phyloP scores from a whole-genome alignment of 495 filamentous ascomycete species.

The Darksidea phi region DNA sequence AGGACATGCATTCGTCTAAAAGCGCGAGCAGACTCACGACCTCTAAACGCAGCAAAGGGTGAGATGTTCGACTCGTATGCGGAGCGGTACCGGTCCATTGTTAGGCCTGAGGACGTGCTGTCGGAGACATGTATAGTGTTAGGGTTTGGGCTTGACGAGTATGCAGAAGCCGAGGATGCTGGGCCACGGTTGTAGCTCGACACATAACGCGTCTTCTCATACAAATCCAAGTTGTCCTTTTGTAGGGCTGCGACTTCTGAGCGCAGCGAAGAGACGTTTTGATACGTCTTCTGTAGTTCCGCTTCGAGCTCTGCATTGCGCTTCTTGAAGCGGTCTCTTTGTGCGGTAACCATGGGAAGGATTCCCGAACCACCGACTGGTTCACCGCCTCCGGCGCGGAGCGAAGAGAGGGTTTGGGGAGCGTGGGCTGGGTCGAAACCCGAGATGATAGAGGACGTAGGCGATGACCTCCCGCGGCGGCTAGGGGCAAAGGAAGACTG shows the following conservation, averaged over 20 bases:
- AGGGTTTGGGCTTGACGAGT: conserved; percentile 70
- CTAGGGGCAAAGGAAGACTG: conserved; percentile 62
- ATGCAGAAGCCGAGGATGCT: conserved; percentile 65
- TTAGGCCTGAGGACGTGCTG: conserved; percentile 61
- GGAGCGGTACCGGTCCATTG: conserved; percentile 82
- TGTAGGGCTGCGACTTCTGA: conserved; percentile 90
- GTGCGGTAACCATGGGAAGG: conserved; percentile 95
- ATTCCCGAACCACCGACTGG: conserved; percentile 82
- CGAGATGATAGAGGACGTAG: conserved; percentile 95
- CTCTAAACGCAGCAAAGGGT: conserved; percentile 91
- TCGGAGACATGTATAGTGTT: conserved; percentile 63
- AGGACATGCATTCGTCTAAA: conserved; percentile 92
- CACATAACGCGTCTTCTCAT: conserved; percentile 96
- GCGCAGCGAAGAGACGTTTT: conserved; percentile 77
- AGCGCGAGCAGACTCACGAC: conserved; percentile 86
- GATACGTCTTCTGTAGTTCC: conserved; percentile 80
- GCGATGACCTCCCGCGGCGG: conserved; percentile 64
- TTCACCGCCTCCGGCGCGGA: conserved; percentile 67
- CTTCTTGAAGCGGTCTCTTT: conserved; percentile 97
- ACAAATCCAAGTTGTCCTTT: conserved; percentile 93
- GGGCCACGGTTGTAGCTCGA: conserved; percentile 76
- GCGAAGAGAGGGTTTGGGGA: conserved; percentile 53
- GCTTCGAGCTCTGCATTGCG: conserved; percentile 88
- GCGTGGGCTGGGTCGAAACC: conserved; percentile 74
- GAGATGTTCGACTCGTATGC: conserved; percentile 94